phyloP scores from a whole-genome alignment of 1,284 basidiomycete species.

The Porphyrellus sp. region DNA sequence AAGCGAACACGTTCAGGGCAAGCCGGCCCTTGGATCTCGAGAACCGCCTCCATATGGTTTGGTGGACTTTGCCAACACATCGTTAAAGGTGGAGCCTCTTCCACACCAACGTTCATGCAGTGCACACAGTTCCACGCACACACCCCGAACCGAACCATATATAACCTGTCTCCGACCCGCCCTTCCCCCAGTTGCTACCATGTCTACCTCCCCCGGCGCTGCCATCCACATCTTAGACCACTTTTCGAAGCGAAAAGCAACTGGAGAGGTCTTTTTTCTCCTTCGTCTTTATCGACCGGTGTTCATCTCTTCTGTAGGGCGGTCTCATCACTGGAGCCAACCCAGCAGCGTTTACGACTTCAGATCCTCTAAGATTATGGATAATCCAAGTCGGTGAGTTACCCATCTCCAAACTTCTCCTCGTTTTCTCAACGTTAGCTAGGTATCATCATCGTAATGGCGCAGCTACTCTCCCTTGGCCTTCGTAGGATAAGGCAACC shows the following conservation, averaged over 20 bases:
- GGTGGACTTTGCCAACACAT: too few relatives aligned
- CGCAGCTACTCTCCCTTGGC: conserved; percentile 56
- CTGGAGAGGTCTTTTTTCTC: conserved; percentile 19
- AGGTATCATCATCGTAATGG: conserved; percentile 63
- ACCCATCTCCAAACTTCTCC: not conserved
- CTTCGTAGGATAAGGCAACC: conserved; percentile 64
- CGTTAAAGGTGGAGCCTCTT: too few relatives aligned
- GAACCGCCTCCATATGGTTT: not conserved
- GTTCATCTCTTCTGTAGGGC: conserved; percentile 35
- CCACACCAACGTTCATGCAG: too few relatives aligned
- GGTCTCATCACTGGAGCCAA: conserved; percentile 53
- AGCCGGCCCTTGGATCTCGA: not conserved
- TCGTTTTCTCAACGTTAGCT: not conserved
- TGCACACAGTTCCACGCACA: not conserved
- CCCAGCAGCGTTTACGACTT: conserved; percentile 49
- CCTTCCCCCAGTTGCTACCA: not conserved
- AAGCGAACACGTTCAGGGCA: too few relatives aligned
- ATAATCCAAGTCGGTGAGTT: conserved; percentile 62
- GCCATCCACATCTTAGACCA: not conserved
- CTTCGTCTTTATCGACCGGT: not conserved
- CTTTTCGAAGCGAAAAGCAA: conserved; percentile 14
- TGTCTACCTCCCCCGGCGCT: conserved; percentile 2
- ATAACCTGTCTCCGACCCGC: not conserved
- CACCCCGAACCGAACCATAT: too few relatives aligned
- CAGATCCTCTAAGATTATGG: conserved; percentile 67